A percentile compares a stretch with the other conserved stretches of the same genome.
Conservation (phyloP, 2,329 filamentous ascomycete genomes). For the Lasiodiplodia theobromae region DNA sequence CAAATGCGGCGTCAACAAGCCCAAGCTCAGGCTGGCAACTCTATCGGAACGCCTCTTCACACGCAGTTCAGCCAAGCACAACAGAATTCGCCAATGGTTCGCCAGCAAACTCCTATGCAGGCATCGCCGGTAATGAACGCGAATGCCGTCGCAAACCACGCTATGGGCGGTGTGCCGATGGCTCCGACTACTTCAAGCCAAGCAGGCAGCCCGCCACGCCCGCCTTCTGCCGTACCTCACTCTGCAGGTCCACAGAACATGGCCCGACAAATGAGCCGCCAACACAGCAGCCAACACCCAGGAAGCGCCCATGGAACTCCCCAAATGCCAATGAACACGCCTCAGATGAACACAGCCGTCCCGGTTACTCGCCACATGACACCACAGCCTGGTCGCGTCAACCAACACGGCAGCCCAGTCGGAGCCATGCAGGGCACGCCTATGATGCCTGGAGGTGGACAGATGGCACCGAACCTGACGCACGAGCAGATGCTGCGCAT, state of each 20-base stretch:
- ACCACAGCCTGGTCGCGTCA: conserved; percentile 47
- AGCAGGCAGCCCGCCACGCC: conserved; percentile 47
- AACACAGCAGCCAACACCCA: conserved; percentile 42
- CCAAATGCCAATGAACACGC: conserved; percentile 48
- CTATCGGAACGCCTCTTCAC: conserved; percentile 33
- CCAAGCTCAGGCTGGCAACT: conserved; percentile 37
- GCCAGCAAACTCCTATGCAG: conserved; percentile 56
- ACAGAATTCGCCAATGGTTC: conserved; percentile 69
- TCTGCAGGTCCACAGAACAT: conserved; percentile 39
- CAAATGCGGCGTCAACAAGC: conserved; percentile 39
- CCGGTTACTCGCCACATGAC: conserved; percentile 48
- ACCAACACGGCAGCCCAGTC: conserved; percentile 44
- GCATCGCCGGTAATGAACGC: conserved; percentile 52
- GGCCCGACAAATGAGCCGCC: conserved; percentile 48
- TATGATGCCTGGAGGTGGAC: conserved; percentile 46
- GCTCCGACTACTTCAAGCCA: conserved; percentile 47
- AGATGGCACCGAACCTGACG: conserved; percentile 27
- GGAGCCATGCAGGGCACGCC: conserved; percentile 44
- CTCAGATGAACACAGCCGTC: conserved; percentile 46
- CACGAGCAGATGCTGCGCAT: conserved; percentile 26
- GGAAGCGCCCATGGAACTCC: conserved; percentile 48
- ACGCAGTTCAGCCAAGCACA: conserved; percentile 61
- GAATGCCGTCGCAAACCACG: conserved; percentile 39
- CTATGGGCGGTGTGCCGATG: conserved; percentile 56
- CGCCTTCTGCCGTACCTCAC: conserved; percentile 48